phyloP scores from a whole-genome alignment of 1,284 basidiomycete species.

The Cryptococcus sp. region DNA sequence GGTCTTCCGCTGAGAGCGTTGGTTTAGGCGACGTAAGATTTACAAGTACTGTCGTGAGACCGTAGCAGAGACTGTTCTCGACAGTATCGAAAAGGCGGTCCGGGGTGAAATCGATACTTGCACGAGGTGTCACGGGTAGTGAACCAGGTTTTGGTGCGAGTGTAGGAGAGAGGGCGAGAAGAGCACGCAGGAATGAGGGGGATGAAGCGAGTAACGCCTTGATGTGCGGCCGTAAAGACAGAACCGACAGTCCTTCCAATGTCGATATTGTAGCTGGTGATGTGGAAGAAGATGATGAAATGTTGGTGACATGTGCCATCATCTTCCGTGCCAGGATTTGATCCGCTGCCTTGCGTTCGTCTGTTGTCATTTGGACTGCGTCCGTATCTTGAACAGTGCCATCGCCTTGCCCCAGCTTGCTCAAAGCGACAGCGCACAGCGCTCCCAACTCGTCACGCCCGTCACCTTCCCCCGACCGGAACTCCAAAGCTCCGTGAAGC shows the following conservation, averaged over 20 bases:
- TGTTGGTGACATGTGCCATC: constrained; percentile 59
- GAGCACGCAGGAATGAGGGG: constrained; percentile 60
- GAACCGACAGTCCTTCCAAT: constrained; percentile 75
- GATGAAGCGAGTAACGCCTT: constrained; percentile 67
- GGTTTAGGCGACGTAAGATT: constrained; percentile 73
- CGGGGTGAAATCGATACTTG: constrained; percentile 25
- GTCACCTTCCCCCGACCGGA: not conserved
- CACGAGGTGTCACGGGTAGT: constrained; percentile 58
- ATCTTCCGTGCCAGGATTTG: constrained; percentile 59
- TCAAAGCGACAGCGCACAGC: constrained; percentile 69
- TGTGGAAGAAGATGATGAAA: not conserved
- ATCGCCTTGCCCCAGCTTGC: constrained; percentile 70
- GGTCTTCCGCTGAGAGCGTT: constrained; percentile 71
- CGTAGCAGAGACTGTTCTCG: constrained; percentile 64
- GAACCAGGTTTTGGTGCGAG: constrained; percentile 44
- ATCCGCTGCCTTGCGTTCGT: constrained; percentile 16
- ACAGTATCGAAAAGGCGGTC: constrained; percentile 26
- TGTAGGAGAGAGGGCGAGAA: constrained; percentile 58
- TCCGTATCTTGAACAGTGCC: not conserved
- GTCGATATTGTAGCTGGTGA: constrained; percentile 7
- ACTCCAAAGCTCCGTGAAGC: constrained; percentile 51
- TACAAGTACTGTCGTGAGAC: constrained; percentile 69
- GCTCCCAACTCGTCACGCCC: constrained; percentile 58
- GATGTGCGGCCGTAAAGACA: constrained; percentile 65
- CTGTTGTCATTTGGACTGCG: constrained; percentile 1